Evolutionary conservation across 192 early-diverging fungal genomes (phyloP).

Genomic region (Backusella tuberculispora): DNA sequence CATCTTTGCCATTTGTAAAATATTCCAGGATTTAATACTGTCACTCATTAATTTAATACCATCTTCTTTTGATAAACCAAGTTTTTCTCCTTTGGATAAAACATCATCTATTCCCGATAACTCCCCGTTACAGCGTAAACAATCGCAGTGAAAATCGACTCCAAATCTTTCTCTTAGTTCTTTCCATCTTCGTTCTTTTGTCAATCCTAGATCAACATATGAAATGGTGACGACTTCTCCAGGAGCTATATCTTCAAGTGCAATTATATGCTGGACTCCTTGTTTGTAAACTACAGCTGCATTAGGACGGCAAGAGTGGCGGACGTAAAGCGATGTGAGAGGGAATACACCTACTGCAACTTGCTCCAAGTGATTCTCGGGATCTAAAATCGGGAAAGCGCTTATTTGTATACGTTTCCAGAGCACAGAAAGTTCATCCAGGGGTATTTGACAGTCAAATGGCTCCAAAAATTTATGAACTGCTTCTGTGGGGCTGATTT

Average conservation of each 20-base stretch:
- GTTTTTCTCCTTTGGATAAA: conserved; percentile 17
- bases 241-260: conserved; percentile 53
- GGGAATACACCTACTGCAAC: conserved; percentile 43
- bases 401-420: conserved; percentile 15
- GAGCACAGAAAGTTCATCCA: conserved; percentile 17
- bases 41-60: not conserved
- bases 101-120: conserved; percentile 16
- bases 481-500: not conserved
- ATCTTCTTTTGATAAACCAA: not conserved
- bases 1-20: conserved; percentile 21
- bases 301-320: conserved; percentile 70
- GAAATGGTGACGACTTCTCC: conserved; percentile 60
- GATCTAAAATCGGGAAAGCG: conserved; percentile 31
- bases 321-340: conserved; percentile 62
- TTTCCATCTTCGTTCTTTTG: conserved; percentile 20
- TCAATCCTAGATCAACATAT: conserved; percentile 60
- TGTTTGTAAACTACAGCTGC: conserved; percentile 59
- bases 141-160: conserved; percentile 26
- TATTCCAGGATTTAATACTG: not conserved
- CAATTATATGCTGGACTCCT: conserved; percentile 49
- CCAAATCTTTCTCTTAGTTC: conserved; percentile 25
- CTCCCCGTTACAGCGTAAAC: conserved; percentile 19
- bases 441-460: conserved; percentile 28
- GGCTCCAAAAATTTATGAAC: conserved; percentile 14
- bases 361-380: conserved; percentile 20